Evolutionary conservation across 805 yeast species (phyloP).

Genomic region (Candida sanyiensis): DNA sequence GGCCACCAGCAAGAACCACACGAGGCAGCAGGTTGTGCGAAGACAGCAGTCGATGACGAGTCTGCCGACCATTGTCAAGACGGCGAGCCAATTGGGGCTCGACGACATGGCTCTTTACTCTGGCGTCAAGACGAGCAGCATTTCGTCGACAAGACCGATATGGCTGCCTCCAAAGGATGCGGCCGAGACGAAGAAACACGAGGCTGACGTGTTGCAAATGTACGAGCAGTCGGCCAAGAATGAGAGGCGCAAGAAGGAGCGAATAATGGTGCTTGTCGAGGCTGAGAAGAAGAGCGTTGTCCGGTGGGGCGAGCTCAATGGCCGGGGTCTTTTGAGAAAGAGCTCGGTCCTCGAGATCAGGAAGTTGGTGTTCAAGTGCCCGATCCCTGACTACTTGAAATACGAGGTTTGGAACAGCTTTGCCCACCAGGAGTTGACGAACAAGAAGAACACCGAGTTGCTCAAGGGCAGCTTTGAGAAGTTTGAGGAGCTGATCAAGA

Average conservation of each 20-base stretch:
- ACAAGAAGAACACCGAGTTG: constrained; percentile 9
- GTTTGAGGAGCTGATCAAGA: constrained; percentile 30
- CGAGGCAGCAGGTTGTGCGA: constrained; percentile 14
- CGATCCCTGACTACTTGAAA: constrained; percentile 21
- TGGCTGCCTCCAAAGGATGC: constrained; percentile 64
- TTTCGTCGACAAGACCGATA: constrained; percentile 54
- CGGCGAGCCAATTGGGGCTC: constrained; percentile 35
- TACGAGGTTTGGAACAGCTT: constrained; percentile 18
- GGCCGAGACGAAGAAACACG: constrained; percentile 50
- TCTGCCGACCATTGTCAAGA: constrained; percentile 34
- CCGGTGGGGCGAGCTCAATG: constrained; percentile 22
- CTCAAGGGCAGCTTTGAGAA: constrained; percentile 29
- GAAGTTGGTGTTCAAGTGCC: constrained; percentile 20
- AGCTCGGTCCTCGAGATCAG: constrained; percentile 17
- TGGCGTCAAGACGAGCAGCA: constrained; percentile 22
- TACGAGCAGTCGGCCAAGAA: constrained; percentile 19
- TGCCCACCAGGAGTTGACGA: constrained; percentile 13
- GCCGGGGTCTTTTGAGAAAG: constrained; percentile 13
- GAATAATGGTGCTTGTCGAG: constrained; percentile 2
- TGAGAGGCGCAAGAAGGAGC: constrained; percentile 15
- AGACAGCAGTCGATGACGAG: constrained; percentile 16
- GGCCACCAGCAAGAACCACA: constrained; percentile 15
- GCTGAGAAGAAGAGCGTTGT: constrained; percentile 12
- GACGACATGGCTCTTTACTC: constrained; percentile 61
- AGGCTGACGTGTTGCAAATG: constrained; percentile 45